Evolutionary conservation across 371 early-diverging fungal genomes (phyloP).

Genomic region (Rhizopus delemar): DNA sequence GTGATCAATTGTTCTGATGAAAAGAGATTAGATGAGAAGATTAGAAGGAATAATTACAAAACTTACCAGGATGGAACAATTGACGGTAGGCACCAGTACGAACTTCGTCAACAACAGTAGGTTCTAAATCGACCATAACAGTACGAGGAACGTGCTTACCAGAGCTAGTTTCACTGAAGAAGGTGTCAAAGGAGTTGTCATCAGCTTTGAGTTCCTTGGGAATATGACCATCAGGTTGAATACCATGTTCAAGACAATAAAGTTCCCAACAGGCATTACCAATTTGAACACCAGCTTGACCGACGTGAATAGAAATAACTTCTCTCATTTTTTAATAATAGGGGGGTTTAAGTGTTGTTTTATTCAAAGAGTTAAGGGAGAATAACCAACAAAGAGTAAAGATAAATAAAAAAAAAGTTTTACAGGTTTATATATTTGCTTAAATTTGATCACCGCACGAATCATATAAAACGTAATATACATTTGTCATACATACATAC

Average conservation of each 20-base stretch:
- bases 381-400: slow-evolving; percentile 21
- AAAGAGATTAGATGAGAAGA: slow-evolving; percentile 97
- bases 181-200: slow-evolving; percentile 70
- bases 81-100: slow-evolving; percentile 95
- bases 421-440: neutral
- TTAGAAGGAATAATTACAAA: slow-evolving; percentile 22
- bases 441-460: neutral
- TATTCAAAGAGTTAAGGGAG: slow-evolving; percentile 31
- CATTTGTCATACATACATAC: slow-evolving; percentile 7
- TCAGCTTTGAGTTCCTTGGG: slow-evolving; percentile 53
- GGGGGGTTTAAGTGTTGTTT: slow-evolving; percentile 17
- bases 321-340: slow-evolving; percentile 82
- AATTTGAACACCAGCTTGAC: slow-evolving; percentile 99
- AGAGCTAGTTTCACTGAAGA: slow-evolving; percentile 93
- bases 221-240: slow-evolving; percentile 95
- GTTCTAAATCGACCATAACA: slow-evolving; percentile 97
- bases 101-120: slow-evolving; percentile 97
- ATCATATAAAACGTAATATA: slow-evolving; percentile 6
- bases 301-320: slow-evolving; percentile 96
- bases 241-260: slow-evolving; percentile 98
- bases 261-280: slow-evolving; percentile 99
- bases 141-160: slow-evolving; percentile 99
- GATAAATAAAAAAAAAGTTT: slow-evolving; percentile 6
- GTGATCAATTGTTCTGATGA: slow-evolving; percentile 93
- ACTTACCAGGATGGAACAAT: slow-evolving; percentile 94